phyloP scores from a whole-genome alignment of 768 basidiomycete species.

The Pisolithus tinctorius region DNA sequence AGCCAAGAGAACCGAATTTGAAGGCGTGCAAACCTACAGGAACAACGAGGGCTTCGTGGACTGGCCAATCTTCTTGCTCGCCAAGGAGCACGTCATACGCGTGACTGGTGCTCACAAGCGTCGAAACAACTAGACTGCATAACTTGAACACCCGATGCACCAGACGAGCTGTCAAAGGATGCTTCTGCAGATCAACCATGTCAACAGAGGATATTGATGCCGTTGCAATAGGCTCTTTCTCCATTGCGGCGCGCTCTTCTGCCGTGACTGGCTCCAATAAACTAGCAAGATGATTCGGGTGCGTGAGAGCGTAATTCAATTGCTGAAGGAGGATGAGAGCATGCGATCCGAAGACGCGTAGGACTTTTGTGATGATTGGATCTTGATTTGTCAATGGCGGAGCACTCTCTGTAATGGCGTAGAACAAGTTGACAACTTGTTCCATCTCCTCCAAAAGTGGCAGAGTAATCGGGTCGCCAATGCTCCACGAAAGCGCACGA shows the following conservation, averaged over 20 bases:
- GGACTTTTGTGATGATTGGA: constrained; percentile 53
- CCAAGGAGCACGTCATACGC: constrained; percentile 61
- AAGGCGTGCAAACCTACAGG: constrained; percentile 46
- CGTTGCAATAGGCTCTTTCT: constrained; percentile 44
- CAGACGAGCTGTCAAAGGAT: constrained; percentile 66
- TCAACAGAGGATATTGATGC: constrained; percentile 33
- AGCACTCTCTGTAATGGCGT: constrained; percentile 55
- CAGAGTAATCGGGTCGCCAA: constrained; percentile 68
- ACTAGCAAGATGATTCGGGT: constrained; percentile 83
- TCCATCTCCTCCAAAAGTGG: constrained; percentile 80
- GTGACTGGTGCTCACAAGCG: constrained; percentile 62
- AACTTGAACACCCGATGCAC: constrained; percentile 67
- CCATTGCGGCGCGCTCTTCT: constrained; percentile 65
- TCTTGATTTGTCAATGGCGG: constrained; percentile 15
- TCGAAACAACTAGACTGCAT: constrained; percentile 61
- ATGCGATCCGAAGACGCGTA: constrained; percentile 61
- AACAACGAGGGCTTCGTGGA: constrained; percentile 59
- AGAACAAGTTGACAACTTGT: constrained; percentile 71
- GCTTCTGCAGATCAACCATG: constrained; percentile 54
- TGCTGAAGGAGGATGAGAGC: constrained; percentile 76
- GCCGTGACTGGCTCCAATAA: constrained; percentile 72
- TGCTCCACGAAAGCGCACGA: constrained; percentile 74
- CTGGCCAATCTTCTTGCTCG: constrained; percentile 66
- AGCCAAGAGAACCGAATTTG: neutral
- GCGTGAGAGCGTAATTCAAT: constrained; percentile 83